These are phyloP conservation scores for Cynanchum wilfordii DNA, from an alignment of 257 asterid genomes.

Conservation along the genomic window DNA sequence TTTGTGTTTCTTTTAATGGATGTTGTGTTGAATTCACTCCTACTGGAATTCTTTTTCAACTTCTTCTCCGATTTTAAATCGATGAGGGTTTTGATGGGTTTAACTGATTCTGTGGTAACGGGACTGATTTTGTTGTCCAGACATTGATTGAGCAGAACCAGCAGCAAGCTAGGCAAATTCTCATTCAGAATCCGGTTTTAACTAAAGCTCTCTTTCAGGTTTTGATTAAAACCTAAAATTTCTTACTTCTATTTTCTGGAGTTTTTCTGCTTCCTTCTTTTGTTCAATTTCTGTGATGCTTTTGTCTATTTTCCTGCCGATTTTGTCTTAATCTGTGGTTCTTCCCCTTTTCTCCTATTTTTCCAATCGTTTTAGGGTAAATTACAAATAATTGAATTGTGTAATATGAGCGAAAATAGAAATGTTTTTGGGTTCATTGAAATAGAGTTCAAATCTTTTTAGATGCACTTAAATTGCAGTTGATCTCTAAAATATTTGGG, in stretches of 20 bases:
- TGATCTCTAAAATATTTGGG: background rate
- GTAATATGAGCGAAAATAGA: background rate
- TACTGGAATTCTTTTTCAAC: background rate
- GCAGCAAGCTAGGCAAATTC: slow-evolving; percentile 92
- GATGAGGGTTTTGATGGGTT: background rate
- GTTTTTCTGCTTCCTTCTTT: background rate
- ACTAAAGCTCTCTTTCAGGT: slow-evolving; percentile 97
- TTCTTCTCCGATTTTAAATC: background rate
- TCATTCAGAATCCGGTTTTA: slow-evolving; percentile 79
- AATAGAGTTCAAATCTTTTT: background rate
- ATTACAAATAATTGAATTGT: background rate
- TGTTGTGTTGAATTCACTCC: background rate
- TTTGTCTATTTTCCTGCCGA: too few species aligned
- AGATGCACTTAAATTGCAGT: background rate
- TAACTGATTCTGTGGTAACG: slow-evolving; percentile 2
- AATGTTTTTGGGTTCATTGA: background rate
- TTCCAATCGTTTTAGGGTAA: background rate
- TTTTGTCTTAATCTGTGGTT: background rate
- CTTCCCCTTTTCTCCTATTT: background rate
- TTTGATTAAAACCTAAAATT: background rate
- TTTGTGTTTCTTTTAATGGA: background rate
- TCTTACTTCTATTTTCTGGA: background rate
- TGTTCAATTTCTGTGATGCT: background rate
- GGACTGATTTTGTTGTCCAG: slow-evolving; percentile 28
- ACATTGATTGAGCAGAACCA: slow-evolving; percentile 77